These are phyloP conservation scores for Euclidium syriacum DNA, from an alignment of 345 rosid genomes.

Conservation along the genomic window DNA sequence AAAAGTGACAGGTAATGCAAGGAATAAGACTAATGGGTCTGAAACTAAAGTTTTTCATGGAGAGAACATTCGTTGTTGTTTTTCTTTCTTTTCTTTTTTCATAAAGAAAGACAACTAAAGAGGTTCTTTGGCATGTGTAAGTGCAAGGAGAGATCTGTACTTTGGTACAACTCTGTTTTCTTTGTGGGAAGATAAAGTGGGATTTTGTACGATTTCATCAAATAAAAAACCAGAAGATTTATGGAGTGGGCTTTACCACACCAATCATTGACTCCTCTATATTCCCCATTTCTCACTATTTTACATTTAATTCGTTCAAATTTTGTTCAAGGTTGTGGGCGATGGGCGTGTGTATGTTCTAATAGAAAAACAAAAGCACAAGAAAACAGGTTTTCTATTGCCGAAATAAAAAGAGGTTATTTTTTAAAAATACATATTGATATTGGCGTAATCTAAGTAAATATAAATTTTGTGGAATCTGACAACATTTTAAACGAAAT, in stretches of 20 bases:
- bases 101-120: constrained; percentile 33
- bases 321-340: background rate
- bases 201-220: constrained; percentile 19
- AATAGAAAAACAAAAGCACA: too few relatives aligned
- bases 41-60: constrained; percentile 15
- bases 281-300: constrained; percentile 7
- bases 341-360: background rate
- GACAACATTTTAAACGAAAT: too few relatives aligned
- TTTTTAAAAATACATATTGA: too few relatives aligned
- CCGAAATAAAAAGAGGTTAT: too few relatives aligned
- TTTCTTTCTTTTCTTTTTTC: constrained; percentile 33
- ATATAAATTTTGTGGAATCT: too few relatives aligned
- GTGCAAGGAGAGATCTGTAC: constrained; percentile 20
- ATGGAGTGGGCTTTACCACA: constrained; percentile 14
- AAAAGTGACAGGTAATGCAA: constrained; percentile 30
- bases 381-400: too few relatives aligned
- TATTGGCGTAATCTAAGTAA: too few relatives aligned
- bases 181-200: constrained; percentile 33
- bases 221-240: background rate
- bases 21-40: constrained; percentile 21
- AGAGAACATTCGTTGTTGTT: constrained; percentile 31
- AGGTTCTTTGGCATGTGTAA: constrained; percentile 25
- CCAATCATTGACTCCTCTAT: constrained; percentile 21
- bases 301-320: background rate
- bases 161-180: constrained; percentile 28